Conservation (phyloP, 345 rosid genomes). For the Raphanus raphanistrum region DNA sequence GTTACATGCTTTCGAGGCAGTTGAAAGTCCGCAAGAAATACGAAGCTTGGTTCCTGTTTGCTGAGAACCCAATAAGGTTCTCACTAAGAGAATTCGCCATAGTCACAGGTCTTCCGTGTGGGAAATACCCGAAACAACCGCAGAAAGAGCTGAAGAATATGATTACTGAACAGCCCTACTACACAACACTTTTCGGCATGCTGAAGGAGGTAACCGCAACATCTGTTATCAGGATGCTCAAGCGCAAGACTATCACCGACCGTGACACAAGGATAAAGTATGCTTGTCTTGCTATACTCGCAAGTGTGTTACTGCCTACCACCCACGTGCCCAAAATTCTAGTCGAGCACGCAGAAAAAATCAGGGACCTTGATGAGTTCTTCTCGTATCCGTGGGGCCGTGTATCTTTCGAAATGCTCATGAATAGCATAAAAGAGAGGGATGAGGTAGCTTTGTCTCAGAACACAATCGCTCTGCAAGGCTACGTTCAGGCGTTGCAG, state of each 20-base stretch:
- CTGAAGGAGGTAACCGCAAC: background rate
- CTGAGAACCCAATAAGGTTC: background rate
- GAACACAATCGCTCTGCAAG: background rate
- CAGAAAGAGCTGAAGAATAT: background rate
- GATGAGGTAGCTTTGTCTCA: background rate
- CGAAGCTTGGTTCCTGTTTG: background rate
- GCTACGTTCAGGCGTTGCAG: background rate
- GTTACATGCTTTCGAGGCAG: background rate
- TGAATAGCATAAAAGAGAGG: background rate
- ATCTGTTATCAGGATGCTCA: background rate
- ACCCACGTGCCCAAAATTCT: background rate
- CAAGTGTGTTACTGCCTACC: background rate
- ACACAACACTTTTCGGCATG: background rate
- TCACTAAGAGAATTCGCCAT: background rate
- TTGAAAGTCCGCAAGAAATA: background rate
- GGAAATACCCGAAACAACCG: background rate
- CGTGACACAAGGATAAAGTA: background rate
- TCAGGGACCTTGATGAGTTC: background rate
- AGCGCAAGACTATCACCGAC: background rate
- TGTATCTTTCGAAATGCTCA: background rate
- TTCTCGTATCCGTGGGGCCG: background rate
- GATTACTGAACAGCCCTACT: background rate
- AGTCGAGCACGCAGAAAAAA: background rate
- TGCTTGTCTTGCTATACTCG: background rate
- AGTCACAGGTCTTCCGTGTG: background rate